These are phyloP conservation scores for Cryptococcus deneoformans DNA, from an alignment of 1,284 basidiomycete species.

Conservation along the genomic window DNA sequence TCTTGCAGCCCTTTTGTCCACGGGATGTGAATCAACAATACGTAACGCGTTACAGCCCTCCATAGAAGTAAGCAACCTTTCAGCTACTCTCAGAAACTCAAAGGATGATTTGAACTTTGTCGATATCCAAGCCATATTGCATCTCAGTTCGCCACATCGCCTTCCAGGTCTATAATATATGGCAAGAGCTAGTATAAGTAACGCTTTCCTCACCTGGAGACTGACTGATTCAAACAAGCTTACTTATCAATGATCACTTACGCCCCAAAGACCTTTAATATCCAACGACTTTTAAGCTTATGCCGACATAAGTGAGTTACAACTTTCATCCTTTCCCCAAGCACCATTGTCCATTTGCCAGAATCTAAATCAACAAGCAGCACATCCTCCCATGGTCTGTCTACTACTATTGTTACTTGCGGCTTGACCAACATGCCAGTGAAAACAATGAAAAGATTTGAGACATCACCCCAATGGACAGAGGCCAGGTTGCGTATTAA, in stretches of 20 bases:
- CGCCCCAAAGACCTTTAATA: conserved; percentile 14
- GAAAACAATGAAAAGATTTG: conserved; percentile 2
- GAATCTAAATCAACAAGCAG: not conserved
- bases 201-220: not conserved
- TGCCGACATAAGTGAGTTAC: conserved; percentile 14
- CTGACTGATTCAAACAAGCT: not conserved
- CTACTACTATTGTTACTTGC: not conserved
- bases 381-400: conserved; percentile 6
- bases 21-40: too few relatives aligned
- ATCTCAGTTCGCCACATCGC: too few relatives aligned
- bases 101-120: too few relatives aligned
- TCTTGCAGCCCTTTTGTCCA: too few relatives aligned
- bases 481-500: conserved; percentile 14
- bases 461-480: conserved; percentile 3
- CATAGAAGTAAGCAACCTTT: too few relatives aligned
- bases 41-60: too few relatives aligned
- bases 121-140: too few relatives aligned
- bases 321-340: not conserved
- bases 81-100: too few relatives aligned
- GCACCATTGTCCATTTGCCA: too few relatives aligned
- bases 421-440: not conserved
- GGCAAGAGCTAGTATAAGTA: too few relatives aligned
- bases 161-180: too few relatives aligned
- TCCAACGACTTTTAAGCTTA: conserved; percentile 7
- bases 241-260: conserved; percentile 15